phyloP scores from a whole-genome alignment of 2,329 filamentous ascomycete species.

The Clonostachys rosea region DNA sequence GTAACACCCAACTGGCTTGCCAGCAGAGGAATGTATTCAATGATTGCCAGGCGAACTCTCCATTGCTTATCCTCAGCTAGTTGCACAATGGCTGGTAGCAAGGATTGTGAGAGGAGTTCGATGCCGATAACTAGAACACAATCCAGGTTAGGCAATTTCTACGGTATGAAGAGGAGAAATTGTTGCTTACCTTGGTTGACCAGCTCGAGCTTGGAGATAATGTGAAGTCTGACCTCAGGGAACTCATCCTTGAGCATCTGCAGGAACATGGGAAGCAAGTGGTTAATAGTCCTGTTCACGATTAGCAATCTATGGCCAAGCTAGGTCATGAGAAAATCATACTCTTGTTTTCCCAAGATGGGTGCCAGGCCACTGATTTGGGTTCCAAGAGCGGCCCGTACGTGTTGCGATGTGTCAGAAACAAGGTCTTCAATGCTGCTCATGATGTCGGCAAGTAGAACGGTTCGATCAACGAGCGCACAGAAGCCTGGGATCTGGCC shows the following conservation, averaged over 20 bases:
- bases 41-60: conserved; percentile 95
- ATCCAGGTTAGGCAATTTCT: conserved; percentile 9
- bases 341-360: conserved; percentile 97
- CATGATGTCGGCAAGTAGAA: conserved; percentile 94
- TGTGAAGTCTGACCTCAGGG: conserved; percentile 94
- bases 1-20: conserved; percentile 93
- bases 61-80: conserved; percentile 99
- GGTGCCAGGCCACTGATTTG: conserved; percentile 96
- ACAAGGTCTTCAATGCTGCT: conserved; percentile 93
- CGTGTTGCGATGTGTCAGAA: conserved; percentile 93
- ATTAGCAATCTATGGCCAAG: conserved; percentile 1
- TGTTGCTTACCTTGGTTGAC: conserved; percentile 78
- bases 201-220: conserved; percentile 98
- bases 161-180: neutral
- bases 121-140: conserved; percentile 81
- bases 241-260: conserved; percentile 99
- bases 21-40: conserved; percentile 96
- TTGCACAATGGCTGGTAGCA: conserved; percentile 95
- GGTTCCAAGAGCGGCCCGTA: conserved; percentile 89
- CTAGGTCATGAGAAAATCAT: conserved; percentile 25
- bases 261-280: conserved; percentile 96
- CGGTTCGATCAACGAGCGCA: conserved; percentile 77
- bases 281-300: conserved; percentile 74
- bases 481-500: conserved; percentile 99
- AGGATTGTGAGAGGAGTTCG: conserved; percentile 90